Percentiles rank a stretch among this genome's conserved stretches.
phyloP scores from a whole-genome alignment of 805 yeast genomes.

The Spencermartinsiella europaea region DNA sequence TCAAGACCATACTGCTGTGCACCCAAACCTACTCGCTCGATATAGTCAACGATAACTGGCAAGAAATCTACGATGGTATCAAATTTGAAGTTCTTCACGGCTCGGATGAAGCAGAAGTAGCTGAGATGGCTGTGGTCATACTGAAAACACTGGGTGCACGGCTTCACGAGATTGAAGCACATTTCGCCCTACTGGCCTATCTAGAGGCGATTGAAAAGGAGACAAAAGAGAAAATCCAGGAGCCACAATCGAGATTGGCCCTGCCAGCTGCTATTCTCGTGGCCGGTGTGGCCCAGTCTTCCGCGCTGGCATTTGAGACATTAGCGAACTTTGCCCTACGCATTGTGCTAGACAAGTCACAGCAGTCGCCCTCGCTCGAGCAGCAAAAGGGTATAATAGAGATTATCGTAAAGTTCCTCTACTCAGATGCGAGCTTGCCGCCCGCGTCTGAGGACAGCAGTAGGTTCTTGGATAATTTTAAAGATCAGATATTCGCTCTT shows the following conservation, averaged over 20 bases:
- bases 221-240: conserved; percentile 46
- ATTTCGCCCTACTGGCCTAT: conserved; percentile 34
- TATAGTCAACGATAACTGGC: conserved; percentile 57
- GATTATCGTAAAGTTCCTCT: conserved; percentile 52
- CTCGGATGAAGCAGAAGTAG: conserved; percentile 45
- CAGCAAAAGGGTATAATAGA: conserved; percentile 57
- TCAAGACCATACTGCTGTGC: conserved; percentile 56
- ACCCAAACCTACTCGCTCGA: conserved; percentile 46
- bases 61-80: conserved; percentile 76
- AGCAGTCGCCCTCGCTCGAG: conserved; percentile 35
- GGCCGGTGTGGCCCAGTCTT: conserved; percentile 49
- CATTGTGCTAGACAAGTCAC: conserved; percentile 34
- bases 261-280: conserved; percentile 61
- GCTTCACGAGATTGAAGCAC: conserved; percentile 30
- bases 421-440: conserved; percentile 36
- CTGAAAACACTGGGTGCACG: conserved; percentile 41
- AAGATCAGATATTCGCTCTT: conserved; percentile 64
- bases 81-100: conserved; percentile 86
- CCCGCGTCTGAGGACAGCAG: conserved; percentile 29
- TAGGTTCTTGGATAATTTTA: conserved; percentile 36
- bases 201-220: conserved; percentile 35
- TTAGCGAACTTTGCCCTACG: conserved; percentile 37
- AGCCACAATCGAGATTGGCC: conserved; percentile 47
- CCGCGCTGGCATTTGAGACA: conserved; percentile 41
- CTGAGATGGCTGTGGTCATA: conserved; percentile 39